Evolutionary conservation across 2,329 filamentous ascomycete genomes (phyloP).

Genomic region (Penicillium decumbens): DNA sequence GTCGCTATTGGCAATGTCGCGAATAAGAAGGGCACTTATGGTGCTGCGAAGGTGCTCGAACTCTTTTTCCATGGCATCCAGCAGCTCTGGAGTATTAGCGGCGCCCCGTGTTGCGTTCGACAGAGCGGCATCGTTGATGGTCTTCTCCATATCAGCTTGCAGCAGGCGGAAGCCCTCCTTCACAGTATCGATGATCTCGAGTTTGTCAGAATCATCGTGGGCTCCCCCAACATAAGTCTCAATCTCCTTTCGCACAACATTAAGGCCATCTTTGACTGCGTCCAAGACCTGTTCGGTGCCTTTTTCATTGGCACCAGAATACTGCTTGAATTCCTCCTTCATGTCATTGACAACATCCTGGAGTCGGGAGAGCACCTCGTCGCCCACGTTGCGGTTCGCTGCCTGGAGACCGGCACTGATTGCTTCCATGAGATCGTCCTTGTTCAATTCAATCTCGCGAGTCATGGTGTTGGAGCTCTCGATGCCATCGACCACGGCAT

Average conservation of each 20-base stretch:
- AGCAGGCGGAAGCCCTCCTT: conserved; percentile 59
- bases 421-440: conserved; percentile 55
- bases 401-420: conserved; percentile 55
- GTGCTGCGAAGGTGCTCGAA: conserved; percentile 76
- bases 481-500: conserved; percentile 58
- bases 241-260: conserved; percentile 73
- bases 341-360: conserved; percentile 58
- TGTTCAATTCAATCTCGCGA: conserved; percentile 58
- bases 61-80: conserved; percentile 72
- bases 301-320: conserved; percentile 69
- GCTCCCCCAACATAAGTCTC: conserved; percentile 74
- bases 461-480: conserved; percentile 43
- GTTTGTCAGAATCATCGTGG: conserved; percentile 64
- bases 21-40: conserved; percentile 65
- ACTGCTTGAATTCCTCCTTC: conserved; percentile 67
- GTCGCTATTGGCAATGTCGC: conserved; percentile 52
- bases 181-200: conserved; percentile 70
- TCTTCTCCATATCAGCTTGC: conserved; percentile 54
- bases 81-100: conserved; percentile 62
- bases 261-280: conserved; percentile 80
- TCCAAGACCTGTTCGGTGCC: conserved; percentile 87
- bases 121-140: conserved; percentile 44
- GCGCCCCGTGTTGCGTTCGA: conserved; percentile 29
- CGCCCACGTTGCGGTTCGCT: conserved; percentile 50
- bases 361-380: conserved; percentile 57